Base-by-base conservation (phyloP, 169 alveolate species). In the Plasmodium knowlesi region DNA sequence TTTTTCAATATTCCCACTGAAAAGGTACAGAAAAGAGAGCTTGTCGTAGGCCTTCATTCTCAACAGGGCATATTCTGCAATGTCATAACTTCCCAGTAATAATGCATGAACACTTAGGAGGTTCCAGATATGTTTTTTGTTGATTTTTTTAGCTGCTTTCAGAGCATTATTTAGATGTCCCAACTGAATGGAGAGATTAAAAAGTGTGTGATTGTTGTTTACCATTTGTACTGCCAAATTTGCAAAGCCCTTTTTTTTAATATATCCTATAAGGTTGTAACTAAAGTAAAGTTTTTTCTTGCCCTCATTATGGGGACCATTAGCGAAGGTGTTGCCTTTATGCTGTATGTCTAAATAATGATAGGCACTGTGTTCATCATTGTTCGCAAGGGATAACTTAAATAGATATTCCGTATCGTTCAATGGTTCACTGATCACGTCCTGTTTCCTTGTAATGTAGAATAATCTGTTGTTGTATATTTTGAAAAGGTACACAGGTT, bases 31-130 rank as follows among this genome's bases (percentile, higher is more conserved):
- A 92, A 98, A 95, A n/a, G 97, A 89, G 46, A 98, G 92, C 92
- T 97, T 97, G 76, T 98, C 98, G 73, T 96, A 97, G 79, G 96
- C 96, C 95, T 98, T 97, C 14, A 96, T 95, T 93, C 97, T 96
- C 39, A 97, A 96, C 79, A 96, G 97, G 67, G 98, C 97, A 81
- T 96, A 95, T 95, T 98, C 99, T 14, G 98, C 98, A 0, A 98
- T 97, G 70, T 96, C 97, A 78, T 95, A 96, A 89, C 97, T 97
- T 0, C 99, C 99, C 93, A 93, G 81, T 34, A 92, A 88, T 41
- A 96, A 41, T 10, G 97, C 95, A 30, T 94, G 97, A 4, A 81
- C 90, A 16, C 97, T 96, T 90, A 96, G 57, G 16, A 91, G 84
- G 57, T 88, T 92, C 97, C 97, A 96, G 4, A 93, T 84, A 9